These are phyloP conservation scores for Zoysia matrella DNA, from an alignment of 202 grass and related monocot species.

Conservation along the genomic window DNA sequence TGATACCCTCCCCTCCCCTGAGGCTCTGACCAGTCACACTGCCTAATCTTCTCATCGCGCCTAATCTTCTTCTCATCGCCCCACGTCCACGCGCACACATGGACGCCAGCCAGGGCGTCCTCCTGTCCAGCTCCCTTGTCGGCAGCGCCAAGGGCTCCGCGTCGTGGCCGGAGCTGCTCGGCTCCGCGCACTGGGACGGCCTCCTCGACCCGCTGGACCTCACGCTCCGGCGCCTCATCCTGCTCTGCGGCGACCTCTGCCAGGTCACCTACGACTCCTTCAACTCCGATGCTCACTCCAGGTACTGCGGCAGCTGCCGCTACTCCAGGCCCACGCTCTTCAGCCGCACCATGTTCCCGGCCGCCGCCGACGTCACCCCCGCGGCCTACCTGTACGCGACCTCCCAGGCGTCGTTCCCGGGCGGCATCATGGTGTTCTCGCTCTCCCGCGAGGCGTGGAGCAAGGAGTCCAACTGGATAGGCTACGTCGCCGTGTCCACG, in stretches of 20 bases:
- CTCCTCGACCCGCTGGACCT: slow-evolving; percentile 80
- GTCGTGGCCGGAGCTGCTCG: slow-evolving; percentile 73
- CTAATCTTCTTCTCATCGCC: background rate
- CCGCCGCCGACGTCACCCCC: slow-evolving; percentile 55
- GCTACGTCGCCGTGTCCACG: slow-evolving; percentile 73
- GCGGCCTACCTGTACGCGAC: slow-evolving; percentile 80
- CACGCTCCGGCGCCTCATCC: slow-evolving; percentile 71
- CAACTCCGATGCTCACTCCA: slow-evolving; percentile 69
- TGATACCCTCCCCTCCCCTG: background rate
- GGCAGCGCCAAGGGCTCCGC: slow-evolving; percentile 33
- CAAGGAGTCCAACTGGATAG: slow-evolving; percentile 95
- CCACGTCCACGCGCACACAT: slow-evolving; percentile 32
- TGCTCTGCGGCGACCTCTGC: slow-evolving; percentile 83
- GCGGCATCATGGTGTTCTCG: slow-evolving; percentile 63
- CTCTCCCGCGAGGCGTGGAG: slow-evolving; percentile 78
- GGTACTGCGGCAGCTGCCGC: slow-evolving; percentile 82
- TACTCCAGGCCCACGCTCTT: slow-evolving; percentile 72
- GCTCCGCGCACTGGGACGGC: slow-evolving; percentile 70
- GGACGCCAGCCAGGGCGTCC: slow-evolving; percentile 70
- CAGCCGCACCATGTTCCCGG: slow-evolving; percentile 53
- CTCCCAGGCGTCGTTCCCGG: slow-evolving; percentile 47
- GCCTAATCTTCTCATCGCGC: slow-evolving; percentile 13
- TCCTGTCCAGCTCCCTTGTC: slow-evolving; percentile 55
- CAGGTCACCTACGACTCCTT: slow-evolving; percentile 95
- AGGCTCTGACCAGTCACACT: background rate